Evolutionary conservation across 2,329 filamentous ascomycete species (phyloP), one percentile per base, ranked within the genome.

Genomic region (Cadophora gregata): DNA sequence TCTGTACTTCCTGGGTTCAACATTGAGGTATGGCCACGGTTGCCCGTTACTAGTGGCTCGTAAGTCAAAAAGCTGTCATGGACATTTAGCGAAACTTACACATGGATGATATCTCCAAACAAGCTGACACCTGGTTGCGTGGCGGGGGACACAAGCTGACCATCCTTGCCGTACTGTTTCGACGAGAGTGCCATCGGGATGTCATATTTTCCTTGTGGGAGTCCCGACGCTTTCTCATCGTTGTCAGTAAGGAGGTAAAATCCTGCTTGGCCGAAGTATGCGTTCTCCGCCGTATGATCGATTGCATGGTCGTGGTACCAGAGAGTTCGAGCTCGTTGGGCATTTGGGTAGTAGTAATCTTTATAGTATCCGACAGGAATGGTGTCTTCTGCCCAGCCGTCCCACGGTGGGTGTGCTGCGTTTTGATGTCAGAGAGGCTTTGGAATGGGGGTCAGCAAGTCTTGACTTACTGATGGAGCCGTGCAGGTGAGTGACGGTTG

Each of bases 241-340:
- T 48, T 7, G 45, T 48, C 45, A 8, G 45, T 24, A n/a, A 48
- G 45, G 9, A 48, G n/a, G 45, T 48, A 48, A n/a, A 48, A 24
- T 8, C 45, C 45, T 7, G 45, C 45, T 48, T 48, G 45, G 45
- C 45, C 45, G 24, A 48, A 48, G 24, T 48, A 48, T 1, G 45
- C 45, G 45, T 48, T 48, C 16, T 48, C 45, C 19, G 45, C 45
- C 4, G 45, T 48, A 24, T 48, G 45, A 9, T 48, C 45, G 16
- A 48, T 48, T 4, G 45, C 45, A 48, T 48, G 45, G 45, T 48
- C 45, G 24, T 48, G 45, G 21, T 48, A 48, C 45, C 45, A 48
- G 45, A 48, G 45, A 6, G 45, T 48, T 48, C 45, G n/a, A 5
- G 45, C 19, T 9, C 45, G 45, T 9, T 48, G 45, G 21, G 45